phyloP scores from a whole-genome alignment of 2,329 filamentous ascomycete genomes.

The Colletotrichum tanaceti region DNA sequence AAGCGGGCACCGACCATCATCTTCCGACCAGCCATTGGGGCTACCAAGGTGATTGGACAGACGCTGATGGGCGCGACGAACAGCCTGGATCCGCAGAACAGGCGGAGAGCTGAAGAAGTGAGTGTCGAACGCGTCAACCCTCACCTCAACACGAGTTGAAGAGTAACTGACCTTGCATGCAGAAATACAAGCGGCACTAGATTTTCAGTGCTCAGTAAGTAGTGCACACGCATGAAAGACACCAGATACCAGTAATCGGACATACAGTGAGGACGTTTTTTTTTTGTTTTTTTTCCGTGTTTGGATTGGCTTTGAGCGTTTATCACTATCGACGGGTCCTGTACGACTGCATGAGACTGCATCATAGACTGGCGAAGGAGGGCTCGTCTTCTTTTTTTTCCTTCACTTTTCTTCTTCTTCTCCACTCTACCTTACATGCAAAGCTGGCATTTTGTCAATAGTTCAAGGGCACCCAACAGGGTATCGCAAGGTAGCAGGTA shows the following conservation, averaged over 20 bases:
- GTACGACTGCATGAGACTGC: constrained; percentile 38
- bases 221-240: constrained; percentile 12
- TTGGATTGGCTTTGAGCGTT: neutral
- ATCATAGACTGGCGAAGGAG: constrained; percentile 43
- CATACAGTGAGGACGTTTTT: neutral
- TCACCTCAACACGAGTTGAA: neutral
- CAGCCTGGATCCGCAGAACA: constrained; percentile 84
- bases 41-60: constrained; percentile 88
- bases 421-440: neutral
- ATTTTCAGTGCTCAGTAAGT: neutral
- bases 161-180: constrained; percentile 37
- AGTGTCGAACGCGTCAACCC: constrained; percentile 56
- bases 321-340: constrained; percentile 4
- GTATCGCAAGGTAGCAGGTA: neutral
- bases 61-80: constrained; percentile 94
- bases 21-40: constrained; percentile 88
- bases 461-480: neutral
- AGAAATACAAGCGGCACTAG: constrained; percentile 64
- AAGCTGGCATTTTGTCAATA: neutral
- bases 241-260: constrained; percentile 23
- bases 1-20: constrained; percentile 92
- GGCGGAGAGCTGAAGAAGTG: constrained; percentile 88
- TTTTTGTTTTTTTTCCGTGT: neutral
- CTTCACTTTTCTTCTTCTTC: too few relatives aligned
- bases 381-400: constrained; percentile 4